These are phyloP conservation scores for Marchantia polymorpha DNA, from an alignment of 225 moss, liverwort and hornwort genomes.

Conservation along the genomic window DNA sequence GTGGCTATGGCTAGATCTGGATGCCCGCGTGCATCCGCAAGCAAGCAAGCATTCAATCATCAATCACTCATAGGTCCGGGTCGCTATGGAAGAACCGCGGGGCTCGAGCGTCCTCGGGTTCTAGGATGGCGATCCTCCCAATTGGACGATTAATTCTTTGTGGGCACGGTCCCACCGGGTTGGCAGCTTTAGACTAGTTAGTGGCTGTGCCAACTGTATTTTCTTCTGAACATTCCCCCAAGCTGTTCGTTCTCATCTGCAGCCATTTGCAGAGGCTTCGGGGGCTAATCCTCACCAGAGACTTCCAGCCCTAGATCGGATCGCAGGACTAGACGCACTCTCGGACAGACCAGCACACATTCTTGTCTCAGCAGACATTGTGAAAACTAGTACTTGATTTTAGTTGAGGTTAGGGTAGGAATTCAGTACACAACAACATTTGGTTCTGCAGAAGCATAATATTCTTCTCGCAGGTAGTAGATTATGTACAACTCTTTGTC, in stretches of 20 bases:
- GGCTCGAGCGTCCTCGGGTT: not conserved
- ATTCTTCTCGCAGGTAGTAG: not conserved
- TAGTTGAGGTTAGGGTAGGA: not conserved
- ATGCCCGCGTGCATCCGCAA: not conserved
- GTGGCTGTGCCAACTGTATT: slow-evolving; percentile 1
- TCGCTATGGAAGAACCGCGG: slow-evolving; percentile 12
- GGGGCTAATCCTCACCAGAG: slow-evolving; percentile 2
- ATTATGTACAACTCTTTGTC: no score
- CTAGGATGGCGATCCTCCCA: slow-evolving; percentile 8
- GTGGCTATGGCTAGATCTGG: not conserved
- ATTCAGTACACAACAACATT: not conserved
- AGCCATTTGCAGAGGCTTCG: not conserved
- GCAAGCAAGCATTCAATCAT: no score
- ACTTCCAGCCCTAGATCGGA: not conserved
- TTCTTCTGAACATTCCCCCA: not conserved
- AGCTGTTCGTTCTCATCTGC: not conserved
- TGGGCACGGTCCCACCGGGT: not conserved
- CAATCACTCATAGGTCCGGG: not conserved
- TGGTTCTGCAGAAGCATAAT: not conserved
- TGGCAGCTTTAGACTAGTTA: slow-evolving; percentile 2
- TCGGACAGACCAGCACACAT: not conserved
- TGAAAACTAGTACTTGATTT: slow-evolving; percentile 3
- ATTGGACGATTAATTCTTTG: slow-evolving; percentile 3
- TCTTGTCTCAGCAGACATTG: not conserved
- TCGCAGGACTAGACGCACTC: not conserved